These are phyloP conservation scores for Wickerhamomyces rabaulensis DNA, from an alignment of 805 yeast genomes.

Conservation along the genomic window DNA sequence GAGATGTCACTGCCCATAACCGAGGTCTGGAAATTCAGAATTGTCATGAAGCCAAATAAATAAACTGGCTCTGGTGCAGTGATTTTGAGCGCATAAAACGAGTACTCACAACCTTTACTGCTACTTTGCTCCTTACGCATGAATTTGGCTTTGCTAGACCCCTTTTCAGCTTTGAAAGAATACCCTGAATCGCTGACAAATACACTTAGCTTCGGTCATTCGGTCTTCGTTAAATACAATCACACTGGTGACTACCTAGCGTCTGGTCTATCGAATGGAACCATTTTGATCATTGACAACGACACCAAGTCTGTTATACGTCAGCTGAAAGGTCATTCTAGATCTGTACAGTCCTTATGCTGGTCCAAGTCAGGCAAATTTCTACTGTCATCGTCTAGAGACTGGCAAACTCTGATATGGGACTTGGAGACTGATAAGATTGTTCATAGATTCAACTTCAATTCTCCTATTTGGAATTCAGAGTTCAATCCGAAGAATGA, in stretches of 20 bases:
- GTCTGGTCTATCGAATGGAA: conserved; percentile 70
- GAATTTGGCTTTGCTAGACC: conserved; percentile 84
- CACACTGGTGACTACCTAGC: conserved; percentile 82
- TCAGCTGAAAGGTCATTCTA: conserved; percentile 57
- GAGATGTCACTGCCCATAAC: no score
- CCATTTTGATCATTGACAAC: conserved; percentile 66
- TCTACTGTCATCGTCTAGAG: conserved; percentile 67
- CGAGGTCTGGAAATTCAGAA: no score
- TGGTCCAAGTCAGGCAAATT: conserved; percentile 77
- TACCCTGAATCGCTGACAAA: conserved; percentile 81
- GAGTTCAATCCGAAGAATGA: conserved; percentile 45
- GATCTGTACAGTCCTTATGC: conserved; percentile 64
- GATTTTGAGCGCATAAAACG: no score
- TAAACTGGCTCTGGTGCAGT: no score
- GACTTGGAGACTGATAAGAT: conserved; percentile 47
- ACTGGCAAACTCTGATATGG: conserved; percentile 82
- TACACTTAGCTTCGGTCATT: conserved; percentile 59
- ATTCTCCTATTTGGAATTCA: conserved; percentile 72
- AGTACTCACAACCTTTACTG: not conserved
- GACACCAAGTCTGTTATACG: conserved; percentile 59
- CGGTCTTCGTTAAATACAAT: conserved; percentile 65
- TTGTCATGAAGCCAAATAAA: no score
- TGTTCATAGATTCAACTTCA: conserved; percentile 44
- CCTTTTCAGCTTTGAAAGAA: conserved; percentile 86
- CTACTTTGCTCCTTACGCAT: conserved; percentile 28